Evolutionary conservation across 371 early-diverging fungal genomes (phyloP), one percentile per base, ranked within the genome.

Genomic region (Enterospora canceri): DNA sequence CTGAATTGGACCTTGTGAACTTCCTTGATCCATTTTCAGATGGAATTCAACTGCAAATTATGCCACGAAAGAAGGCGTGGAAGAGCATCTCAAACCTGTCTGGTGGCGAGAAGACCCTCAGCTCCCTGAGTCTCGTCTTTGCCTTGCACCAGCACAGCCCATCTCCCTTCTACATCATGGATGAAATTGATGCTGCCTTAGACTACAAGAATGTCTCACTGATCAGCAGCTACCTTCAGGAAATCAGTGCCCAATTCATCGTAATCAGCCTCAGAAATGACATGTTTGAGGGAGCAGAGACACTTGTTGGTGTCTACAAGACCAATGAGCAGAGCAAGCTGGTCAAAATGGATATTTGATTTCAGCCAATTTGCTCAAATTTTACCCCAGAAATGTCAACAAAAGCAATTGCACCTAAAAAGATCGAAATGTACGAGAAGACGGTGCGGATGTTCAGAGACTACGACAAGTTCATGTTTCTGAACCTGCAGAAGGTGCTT

Each of bases 1-100:
- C 99, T 0, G 97, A 97, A 78, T 83, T 99, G 30, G 99, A 99
- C 74, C 82, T 95, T n/a, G 92, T 97, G 1, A 97, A 99, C 74
- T 90, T 88, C 74, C 80, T 96, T 78, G 97, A 97, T 80, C 97
- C 98, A 0, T 99, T 99, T 80, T 89, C 91, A 1, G 97, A 97
- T 77, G 99, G 98, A 8, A 89, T 97, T 53, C 83, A 92, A 29
- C 92, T 97, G 77, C 89, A 89, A 76, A 96, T 99, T 1, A 97
- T 97, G 97, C 97, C 97, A 1, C 98, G 97, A 24, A 94, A 94
- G 78, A 97, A 99, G 83, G 89, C 91, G 66, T 99, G 99, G 99
- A 97, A 96, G 75, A 93, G 93, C 77, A 94, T 97, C 62, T 86
- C 91, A 1, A 92, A 96, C 77, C 78, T 99, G 23, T 94, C 94